Evolutionary conservation across 768 basidiomycete species (phyloP).

Genomic region (Phaeolepiota aurea): DNA sequence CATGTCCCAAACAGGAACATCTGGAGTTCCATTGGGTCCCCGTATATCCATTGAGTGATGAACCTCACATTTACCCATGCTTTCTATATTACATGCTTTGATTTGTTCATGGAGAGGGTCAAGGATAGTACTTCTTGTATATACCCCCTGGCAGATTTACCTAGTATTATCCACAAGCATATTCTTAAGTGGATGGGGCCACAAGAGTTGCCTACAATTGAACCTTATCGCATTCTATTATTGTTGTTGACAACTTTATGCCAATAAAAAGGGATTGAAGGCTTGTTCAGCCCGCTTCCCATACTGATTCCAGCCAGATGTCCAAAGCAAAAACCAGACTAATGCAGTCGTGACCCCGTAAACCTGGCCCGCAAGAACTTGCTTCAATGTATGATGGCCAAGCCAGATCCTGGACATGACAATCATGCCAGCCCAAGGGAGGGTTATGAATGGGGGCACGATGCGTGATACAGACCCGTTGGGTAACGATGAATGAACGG

Average conservation of each 20-base stretch:
- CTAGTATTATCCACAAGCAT: too few species aligned
- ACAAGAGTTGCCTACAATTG: too few species aligned
- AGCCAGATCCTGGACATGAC: conserved; percentile 65
- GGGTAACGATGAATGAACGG: conserved; percentile 49
- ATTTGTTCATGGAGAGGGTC: too few species aligned
- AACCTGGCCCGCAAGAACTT: conserved; percentile 51
- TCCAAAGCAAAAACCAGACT: conserved; percentile 57
- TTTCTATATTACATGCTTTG: too few species aligned
- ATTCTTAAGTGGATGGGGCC: too few species aligned
- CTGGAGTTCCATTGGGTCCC: conserved; percentile 46
- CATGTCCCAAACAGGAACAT: conserved; percentile 35
- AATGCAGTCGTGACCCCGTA: conserved; percentile 48
- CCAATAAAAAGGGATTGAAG: background rate
- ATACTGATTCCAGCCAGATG: conserved; percentile 15
- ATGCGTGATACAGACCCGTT: conserved; percentile 26
- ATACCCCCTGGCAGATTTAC: too few species aligned
- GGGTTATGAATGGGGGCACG: conserved; percentile 33
- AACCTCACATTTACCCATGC: background rate
- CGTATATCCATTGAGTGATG: conserved; percentile 74
- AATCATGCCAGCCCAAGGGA: conserved; percentile 50
- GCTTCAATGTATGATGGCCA: conserved; percentile 67
- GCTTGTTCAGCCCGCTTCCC: conserved; percentile 15
- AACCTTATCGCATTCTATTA: too few species aligned
- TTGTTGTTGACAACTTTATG: too few species aligned
- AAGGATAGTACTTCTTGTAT: too few species aligned